Percentiles rank a stretch among this genome's conserved stretches.
Evolutionary conservation across 495 filamentous ascomycete species (phyloP).

Genomic region (Cladorrhinum samala): DNA sequence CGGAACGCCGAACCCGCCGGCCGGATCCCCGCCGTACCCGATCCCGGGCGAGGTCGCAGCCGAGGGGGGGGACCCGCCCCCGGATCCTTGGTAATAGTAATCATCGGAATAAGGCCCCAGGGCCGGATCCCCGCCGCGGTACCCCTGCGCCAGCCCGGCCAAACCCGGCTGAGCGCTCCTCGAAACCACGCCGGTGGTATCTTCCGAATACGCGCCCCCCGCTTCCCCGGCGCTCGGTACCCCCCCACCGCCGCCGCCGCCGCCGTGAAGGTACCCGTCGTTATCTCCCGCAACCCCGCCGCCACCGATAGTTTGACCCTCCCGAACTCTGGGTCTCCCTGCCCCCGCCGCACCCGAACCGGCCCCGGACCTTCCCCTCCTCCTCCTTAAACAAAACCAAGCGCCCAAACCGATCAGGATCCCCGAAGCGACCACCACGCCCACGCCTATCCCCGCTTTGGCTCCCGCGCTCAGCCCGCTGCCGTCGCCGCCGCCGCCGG

Average conservation of each 20-base stretch:
- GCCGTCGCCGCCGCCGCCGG: too few relatives aligned
- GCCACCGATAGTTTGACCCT: neutral
- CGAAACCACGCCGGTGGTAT: too few relatives aligned
- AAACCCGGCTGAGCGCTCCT: neutral
- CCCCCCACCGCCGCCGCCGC: neutral
- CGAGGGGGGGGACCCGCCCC: neutral
- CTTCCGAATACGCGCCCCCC: neutral
- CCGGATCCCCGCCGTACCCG: conserved; percentile 5
- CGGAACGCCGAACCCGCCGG: neutral
- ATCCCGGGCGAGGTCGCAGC: conserved; percentile 31
- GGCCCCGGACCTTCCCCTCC: conserved; percentile 16
- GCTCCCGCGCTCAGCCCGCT: conserved; percentile 30
- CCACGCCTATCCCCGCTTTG: conserved; percentile 42
- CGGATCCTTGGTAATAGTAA: neutral
- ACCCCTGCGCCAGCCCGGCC: neutral
- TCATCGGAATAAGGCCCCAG: neutral
- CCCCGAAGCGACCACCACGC: conserved; percentile 33
- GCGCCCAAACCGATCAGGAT: conserved; percentile 30
- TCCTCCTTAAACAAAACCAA: conserved; percentile 32
- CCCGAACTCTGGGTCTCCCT: neutral
- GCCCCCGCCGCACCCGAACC: neutral
- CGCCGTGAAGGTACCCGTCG: too few relatives aligned
- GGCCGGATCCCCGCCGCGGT: neutral
- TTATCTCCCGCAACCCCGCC: neutral
- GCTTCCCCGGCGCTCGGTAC: neutral